phyloP scores from a whole-genome alignment of 768 basidiomycete genomes.

The Peribolospora baueri region DNA sequence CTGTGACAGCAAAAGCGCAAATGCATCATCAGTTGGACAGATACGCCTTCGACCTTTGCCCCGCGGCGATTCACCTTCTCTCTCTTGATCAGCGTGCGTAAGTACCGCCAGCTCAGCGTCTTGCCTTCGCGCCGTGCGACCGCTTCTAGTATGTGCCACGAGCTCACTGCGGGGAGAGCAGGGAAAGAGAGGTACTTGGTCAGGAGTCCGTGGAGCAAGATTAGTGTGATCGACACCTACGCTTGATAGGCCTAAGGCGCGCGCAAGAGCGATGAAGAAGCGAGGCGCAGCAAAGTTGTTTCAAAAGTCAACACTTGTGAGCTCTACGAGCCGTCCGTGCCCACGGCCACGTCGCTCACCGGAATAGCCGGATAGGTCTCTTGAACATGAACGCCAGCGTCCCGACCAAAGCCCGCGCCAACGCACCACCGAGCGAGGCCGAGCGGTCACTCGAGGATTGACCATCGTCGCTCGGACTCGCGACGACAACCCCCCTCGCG shows the following conservation, averaged over 20 bases:
- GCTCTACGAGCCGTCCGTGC: too few species aligned
- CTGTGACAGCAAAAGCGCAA: background rate
- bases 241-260: constrained; percentile 4
- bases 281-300: too few species aligned
- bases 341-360: background rate
- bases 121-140: constrained; percentile 8
- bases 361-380: constrained; percentile 8
- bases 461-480: too few species aligned
- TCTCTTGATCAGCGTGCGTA: constrained; percentile 2
- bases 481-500: too few species aligned
- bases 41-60: background rate
- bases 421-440: too few species aligned
- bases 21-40: too few species aligned
- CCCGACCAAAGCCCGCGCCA: background rate
- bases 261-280: too few species aligned
- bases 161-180: too few species aligned
- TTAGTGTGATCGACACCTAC: background rate
- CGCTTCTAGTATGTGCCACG: background rate
- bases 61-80: constrained; percentile 1
- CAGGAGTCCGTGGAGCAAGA: background rate
- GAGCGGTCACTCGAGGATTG: too few species aligned
- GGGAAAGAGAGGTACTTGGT: too few species aligned
- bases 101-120: constrained; percentile 3
- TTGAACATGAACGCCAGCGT: constrained; percentile 10
- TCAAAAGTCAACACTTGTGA: too few species aligned